Evolutionary conservation across 2,329 filamentous ascomycete genomes (phyloP).

Genomic region (Tolypocladium album): DNA sequence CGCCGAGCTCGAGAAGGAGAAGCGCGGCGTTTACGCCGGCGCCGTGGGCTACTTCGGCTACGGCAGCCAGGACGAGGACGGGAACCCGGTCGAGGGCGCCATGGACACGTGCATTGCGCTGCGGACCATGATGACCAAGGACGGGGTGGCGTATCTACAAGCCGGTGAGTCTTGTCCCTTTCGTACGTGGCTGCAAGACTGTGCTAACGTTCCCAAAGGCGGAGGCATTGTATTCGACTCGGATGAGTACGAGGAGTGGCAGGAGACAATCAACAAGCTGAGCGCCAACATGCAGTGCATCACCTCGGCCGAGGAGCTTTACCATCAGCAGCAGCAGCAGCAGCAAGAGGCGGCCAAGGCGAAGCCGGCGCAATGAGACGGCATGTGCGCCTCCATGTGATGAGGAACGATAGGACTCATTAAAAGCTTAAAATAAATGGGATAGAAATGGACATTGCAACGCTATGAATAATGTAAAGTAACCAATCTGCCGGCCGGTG

Average conservation of each 20-base stretch:
- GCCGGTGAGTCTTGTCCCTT: conserved; percentile 34
- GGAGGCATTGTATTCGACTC: conserved; percentile 94
- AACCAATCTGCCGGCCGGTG: neutral
- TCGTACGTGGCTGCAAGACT: neutral
- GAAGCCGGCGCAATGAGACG: neutral
- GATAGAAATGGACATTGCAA: neutral
- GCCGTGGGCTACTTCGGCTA: conserved; percentile 97
- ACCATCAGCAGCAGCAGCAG: conserved; percentile 26
- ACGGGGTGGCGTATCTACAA: conserved; percentile 84
- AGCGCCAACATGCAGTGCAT: conserved; percentile 85
- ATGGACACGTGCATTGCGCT: conserved; percentile 83
- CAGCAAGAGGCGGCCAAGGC: conserved; percentile 4
- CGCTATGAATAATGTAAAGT: neutral
- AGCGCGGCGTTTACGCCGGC: conserved; percentile 89
- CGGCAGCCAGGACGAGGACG: conserved; percentile 54
- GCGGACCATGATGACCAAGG: conserved; percentile 89
- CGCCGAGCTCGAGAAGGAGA: conserved; percentile 85
- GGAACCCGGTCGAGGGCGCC: conserved; percentile 59
- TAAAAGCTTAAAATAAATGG: neutral
- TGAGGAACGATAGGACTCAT: neutral
- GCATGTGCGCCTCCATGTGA: neutral
- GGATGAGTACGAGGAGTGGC: conserved; percentile 83
- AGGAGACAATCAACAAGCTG: conserved; percentile 92
- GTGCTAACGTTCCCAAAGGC: conserved; percentile 26
- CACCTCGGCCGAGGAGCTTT: conserved; percentile 66